These are phyloP conservation scores for Trichoderma citrinoviride DNA, from an alignment of 2,329 filamentous ascomycete genomes.

Conservation along the genomic window DNA sequence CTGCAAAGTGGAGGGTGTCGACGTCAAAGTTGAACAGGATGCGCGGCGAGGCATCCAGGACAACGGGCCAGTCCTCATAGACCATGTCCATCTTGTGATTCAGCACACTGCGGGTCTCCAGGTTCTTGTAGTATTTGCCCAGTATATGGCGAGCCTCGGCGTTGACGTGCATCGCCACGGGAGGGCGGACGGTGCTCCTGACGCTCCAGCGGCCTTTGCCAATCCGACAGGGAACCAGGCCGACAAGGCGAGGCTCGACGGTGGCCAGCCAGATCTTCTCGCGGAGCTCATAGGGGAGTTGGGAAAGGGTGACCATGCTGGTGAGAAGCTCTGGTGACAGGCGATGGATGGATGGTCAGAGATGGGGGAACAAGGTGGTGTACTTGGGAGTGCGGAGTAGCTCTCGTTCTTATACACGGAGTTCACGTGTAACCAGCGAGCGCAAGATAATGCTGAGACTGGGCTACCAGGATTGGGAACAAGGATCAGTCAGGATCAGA, in stretches of 20 bases:
- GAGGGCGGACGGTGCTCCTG: not conserved
- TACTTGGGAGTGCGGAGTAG: not conserved
- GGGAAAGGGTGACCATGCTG: slow-evolving; percentile 6
- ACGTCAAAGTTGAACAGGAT: slow-evolving; percentile 18
- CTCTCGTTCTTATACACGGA: not conserved
- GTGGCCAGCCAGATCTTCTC: slow-evolving; percentile 17
- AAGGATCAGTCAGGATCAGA: not conserved
- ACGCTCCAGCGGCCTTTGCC: slow-evolving; percentile 1
- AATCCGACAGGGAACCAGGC: not conserved
- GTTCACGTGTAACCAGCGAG: not conserved
- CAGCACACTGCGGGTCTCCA: not conserved
- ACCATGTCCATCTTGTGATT: not conserved
- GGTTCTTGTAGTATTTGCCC: not conserved
- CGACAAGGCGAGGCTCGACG: slow-evolving; percentile 9
- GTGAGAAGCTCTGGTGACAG: not conserved
- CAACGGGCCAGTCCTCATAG: not conserved
- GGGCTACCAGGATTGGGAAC: not conserved
- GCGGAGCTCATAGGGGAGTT: slow-evolving; percentile 8
- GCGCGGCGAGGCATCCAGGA: not conserved
- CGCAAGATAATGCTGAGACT: not conserved
- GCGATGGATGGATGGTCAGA: not conserved
- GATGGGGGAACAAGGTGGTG: not conserved
- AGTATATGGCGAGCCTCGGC: not conserved
- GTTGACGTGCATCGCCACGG: not conserved
- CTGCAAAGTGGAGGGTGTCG: slow-evolving; percentile 15